Base-by-base conservation (phyloP, 1,284 basidiomycete species). In the Tylopilus orsonianus region DNA sequence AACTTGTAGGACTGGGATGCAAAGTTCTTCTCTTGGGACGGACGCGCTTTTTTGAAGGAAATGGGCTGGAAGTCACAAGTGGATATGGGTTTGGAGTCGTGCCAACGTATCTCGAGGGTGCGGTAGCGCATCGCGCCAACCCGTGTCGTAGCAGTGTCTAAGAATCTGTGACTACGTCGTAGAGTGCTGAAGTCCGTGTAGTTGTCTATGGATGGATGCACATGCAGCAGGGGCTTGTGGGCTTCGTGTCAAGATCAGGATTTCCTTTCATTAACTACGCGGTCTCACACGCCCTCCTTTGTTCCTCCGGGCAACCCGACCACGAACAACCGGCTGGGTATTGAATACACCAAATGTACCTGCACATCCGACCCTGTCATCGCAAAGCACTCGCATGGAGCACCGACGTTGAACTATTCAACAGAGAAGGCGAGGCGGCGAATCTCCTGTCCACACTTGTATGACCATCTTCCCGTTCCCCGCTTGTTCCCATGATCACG, bases 1-100 rank as follows among this genome's bases (percentile, higher is more conserved):
- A 99, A 74, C 55, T 90, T 80, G 75, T 97, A 98, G 43, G 85
- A 77, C 66, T 88, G 85, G 8, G 72, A 71, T 16, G 79, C 75
- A 57, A 71, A 78, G 57, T 71, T 76, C 66, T 76, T 79, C 60
- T 86, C 81, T 56, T 81, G 77, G 19, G 74, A 66, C 5, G 84
- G 86, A 68, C 85, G 83, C 71, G 84, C 86, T 66, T 82, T 86
- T 74, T 87, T 87, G 73, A 84, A 85, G 1, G 80, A 67, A 20
- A 79, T 61, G 24, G 90, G 87, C 65, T 97, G 94, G 61, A 96
- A 95, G 75, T 97, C 94, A 69, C 90, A 93, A 16, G 90, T 90
- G 46, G 92, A 93, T 68, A 97, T 94, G 22, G 94, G 93, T 66
- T 91, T 93, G 68, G 79, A 85, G 74, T 95, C 91, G 75, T 97